Conservation (phyloP, 306 rosid genomes). For the Sicyos baderoa region DNA sequence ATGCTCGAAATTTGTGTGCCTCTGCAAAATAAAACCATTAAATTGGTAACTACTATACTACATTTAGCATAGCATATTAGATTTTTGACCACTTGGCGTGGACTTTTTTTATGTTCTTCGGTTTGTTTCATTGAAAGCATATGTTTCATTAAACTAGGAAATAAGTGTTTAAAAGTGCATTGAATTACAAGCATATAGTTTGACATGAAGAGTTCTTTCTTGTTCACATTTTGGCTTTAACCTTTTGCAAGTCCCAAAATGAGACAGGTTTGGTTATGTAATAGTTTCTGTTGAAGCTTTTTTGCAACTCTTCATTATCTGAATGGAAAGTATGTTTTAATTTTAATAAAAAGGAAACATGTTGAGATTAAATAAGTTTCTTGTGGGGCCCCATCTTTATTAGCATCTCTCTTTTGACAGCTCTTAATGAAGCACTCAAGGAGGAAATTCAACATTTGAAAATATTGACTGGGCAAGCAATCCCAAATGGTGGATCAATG, state of each 20-base stretch:
- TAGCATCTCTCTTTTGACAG: constrained; percentile 31
- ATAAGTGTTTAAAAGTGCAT: background rate
- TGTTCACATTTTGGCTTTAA: background rate
- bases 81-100: background rate
- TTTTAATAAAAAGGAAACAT: background rate
- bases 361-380: background rate
- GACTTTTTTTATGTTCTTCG: background rate
- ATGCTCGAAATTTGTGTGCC: background rate
- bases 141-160: background rate
- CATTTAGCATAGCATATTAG: background rate
- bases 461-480: constrained; percentile 75
- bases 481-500: constrained; percentile 73
- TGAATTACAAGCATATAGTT: background rate
- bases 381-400: background rate
- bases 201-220: background rate
- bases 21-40: background rate
- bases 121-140: no score
- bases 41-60: background rate
- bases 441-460: constrained; percentile 94
- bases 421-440: constrained; percentile 74
- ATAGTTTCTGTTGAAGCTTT: background rate
- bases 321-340: background rate
- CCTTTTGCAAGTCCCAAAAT: background rate
- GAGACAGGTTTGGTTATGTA: background rate
- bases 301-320: background rate